phyloP scores from a whole-genome alignment of 768 basidiomycete species.

The Suillus fuscotomentosus region DNA sequence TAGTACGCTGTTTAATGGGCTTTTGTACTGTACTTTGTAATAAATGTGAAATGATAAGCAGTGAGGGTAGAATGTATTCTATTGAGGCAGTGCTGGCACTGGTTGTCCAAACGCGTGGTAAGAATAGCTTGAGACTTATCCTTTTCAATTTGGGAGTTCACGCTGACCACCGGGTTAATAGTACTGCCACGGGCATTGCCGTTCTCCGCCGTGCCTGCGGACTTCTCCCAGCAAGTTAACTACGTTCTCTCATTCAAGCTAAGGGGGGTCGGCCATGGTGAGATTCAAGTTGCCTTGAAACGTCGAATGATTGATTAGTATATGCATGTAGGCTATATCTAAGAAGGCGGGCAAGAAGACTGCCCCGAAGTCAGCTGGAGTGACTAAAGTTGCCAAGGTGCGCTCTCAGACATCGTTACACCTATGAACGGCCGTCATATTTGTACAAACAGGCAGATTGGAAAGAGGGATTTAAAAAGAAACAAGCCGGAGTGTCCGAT shows the following conservation, averaged over 20 bases:
- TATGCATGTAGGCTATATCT: conserved; percentile 62
- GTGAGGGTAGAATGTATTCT: not conserved
- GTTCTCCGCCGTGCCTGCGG: not conserved
- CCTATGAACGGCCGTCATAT: conserved; percentile 10
- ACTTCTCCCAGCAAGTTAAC: conserved; percentile 1
- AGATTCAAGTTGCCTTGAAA: not conserved
- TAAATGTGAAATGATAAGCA: not conserved
- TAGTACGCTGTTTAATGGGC: not conserved
- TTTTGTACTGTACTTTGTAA: not conserved
- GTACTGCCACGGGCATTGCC: conserved; percentile 1
- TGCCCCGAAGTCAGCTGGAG: conserved; percentile 56
- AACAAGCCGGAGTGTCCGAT: conserved; percentile 95
- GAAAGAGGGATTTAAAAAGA: conserved; percentile 99
- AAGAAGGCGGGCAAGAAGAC: conserved; percentile 91
- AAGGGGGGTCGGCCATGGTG: not conserved
- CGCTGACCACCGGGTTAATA: not conserved
- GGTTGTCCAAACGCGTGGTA: not conserved
- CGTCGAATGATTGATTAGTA: not conserved
- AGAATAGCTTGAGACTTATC: not conserved
- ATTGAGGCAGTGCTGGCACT: not conserved
- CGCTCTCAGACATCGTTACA: conserved; percentile 8
- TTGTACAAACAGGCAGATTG: conserved; percentile 78
- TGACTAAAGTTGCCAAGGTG: conserved; percentile 76
- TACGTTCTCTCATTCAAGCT: conserved; percentile 1
- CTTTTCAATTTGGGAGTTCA: not conserved